Evolutionary conservation across 2,329 filamentous ascomycete species (phyloP), one percentile per base, ranked within the genome.

Genomic region (Aspergillus proliferans): DNA sequence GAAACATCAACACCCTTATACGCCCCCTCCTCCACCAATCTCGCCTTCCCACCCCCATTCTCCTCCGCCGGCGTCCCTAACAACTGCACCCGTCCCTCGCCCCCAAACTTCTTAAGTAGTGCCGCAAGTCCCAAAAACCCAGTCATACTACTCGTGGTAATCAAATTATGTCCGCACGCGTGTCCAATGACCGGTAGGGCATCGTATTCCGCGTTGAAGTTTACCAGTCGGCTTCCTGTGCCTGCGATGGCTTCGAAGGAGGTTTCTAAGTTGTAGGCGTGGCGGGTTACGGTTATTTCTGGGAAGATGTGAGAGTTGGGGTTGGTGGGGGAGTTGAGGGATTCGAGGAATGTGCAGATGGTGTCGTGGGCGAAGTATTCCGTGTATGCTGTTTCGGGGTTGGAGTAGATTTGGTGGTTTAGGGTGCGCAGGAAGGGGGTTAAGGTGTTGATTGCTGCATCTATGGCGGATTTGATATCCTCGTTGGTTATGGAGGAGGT

Each of bases 331-430:
- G 22, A 22, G 22, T 22, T 22, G 10, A 30, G 26, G 26, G 26
- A 30, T 30, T 73, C 66, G 0, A 81, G 65, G 36, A 75, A 70
- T 4, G 62, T 53, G n/a, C 71, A 71, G 43, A 82, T 74, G 5
- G 66, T 70, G 34, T 78, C 71, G 53, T 81, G 77, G 7, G 79
- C 79, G 14, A 68, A 69, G 57, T 72, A 63, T 53, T 82, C 79
- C 46, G 79, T 58, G 57, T 74, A 81, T 2, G 69, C 73, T 0
- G 77, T 62, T 57, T 82, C 79, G 0, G 79, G 78, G 48, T 80
- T 68, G 15, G 66, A 65, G 57, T 68, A 70, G 46, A 76, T 74
- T 68, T 72, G 26, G 10, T 30, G 26, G 10, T 30, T 30, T 30
- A 30, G 26, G 26, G 26, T 7, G 10, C 26, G 26, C 10, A 30